Base-by-base conservation (phyloP, 257 asterid species). In the Jacaranda copaia region DNA sequence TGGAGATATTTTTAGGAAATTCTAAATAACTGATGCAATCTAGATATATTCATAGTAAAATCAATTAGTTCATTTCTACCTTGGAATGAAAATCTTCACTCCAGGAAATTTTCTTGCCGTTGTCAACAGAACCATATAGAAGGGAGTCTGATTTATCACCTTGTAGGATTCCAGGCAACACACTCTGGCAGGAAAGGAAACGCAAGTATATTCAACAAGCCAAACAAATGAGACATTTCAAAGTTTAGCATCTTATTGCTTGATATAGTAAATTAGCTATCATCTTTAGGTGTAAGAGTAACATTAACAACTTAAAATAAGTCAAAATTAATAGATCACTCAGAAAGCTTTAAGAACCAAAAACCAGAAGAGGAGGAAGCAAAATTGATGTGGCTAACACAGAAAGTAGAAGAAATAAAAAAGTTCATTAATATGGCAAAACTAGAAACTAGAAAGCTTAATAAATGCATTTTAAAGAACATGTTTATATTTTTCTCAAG, bases 141-240 rank as follows among this genome's bases (percentile, higher is more conserved):
- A 92, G 97, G 72, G 97, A 87, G 78, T 90, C 97, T 7, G 97
- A 90, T 78, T 92, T 90, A 79, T 92, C 96, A 51, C 97, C 96
- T 84, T 92, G 96, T 80, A 90, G 96, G 82, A 92, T 92, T 73
- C 97, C 97, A 20, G 97, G 97, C 80, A 92, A 84, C 73, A 92
- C 94, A 81, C 97, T 92, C 97, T 92, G 88, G 76, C 68, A 81
- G 56, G 20, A 77, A 48, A 80, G 70, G 63, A 25, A 74, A 62
- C 68, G 70, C 76, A 68, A 68, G 62, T 18, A 55, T 9, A 71
- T 66, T 62, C 18, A 56, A 66, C n/a, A 20, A 42, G 53, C 48
- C 75, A 20, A 62, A 49, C 62, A 55, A 18, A 64, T 16, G 39
- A 46, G 55, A 68, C 16, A 4, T 5, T 18, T 51, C 20, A 67